A percentile compares a stretch with the other conserved stretches of the same genome.
Evolutionary conservation across 371 early-diverging fungal genomes (phyloP).

Genomic region (Phascolomyces articulosus): DNA sequence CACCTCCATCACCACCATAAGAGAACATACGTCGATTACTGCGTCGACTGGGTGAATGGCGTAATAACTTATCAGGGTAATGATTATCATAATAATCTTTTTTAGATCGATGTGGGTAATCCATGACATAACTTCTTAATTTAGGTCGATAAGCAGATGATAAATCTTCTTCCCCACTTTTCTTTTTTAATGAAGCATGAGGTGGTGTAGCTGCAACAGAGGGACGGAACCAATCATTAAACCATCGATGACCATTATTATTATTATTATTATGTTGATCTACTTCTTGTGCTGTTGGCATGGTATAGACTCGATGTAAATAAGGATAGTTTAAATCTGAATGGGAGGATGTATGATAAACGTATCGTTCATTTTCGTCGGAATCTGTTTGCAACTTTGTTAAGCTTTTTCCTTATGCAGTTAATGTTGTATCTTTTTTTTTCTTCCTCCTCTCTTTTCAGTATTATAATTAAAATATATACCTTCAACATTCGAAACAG

Average conservation of each 20-base stretch:
- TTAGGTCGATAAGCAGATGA: constrained; percentile 26
- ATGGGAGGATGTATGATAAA: constrained; percentile 16
- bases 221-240: constrained; percentile 6
- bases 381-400: constrained; percentile 21
- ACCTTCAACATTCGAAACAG: constrained; percentile 52
- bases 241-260: constrained; percentile 4
- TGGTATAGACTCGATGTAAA: constrained; percentile 8
- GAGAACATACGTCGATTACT: not conserved
- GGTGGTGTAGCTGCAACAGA: not conserved
- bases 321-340: constrained; percentile 7
- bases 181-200: not conserved
- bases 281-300: constrained; percentile 7
- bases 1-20: constrained; percentile 15
- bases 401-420: not conserved
- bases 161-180: not conserved
- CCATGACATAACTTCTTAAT: constrained; percentile 31
- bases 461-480: too few relatives aligned
- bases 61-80: constrained; percentile 5
- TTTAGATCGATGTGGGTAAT: constrained; percentile 21
- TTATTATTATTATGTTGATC: not conserved
- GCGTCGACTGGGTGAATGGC: constrained; percentile 5
- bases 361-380: constrained; percentile 35
- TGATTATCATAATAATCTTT: constrained; percentile 13
- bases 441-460: too few relatives aligned
- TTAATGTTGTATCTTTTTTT: not conserved